Evolutionary conservation across 805 yeast genomes (phyloP).

Genomic region (Saturnispora dispora): DNA sequence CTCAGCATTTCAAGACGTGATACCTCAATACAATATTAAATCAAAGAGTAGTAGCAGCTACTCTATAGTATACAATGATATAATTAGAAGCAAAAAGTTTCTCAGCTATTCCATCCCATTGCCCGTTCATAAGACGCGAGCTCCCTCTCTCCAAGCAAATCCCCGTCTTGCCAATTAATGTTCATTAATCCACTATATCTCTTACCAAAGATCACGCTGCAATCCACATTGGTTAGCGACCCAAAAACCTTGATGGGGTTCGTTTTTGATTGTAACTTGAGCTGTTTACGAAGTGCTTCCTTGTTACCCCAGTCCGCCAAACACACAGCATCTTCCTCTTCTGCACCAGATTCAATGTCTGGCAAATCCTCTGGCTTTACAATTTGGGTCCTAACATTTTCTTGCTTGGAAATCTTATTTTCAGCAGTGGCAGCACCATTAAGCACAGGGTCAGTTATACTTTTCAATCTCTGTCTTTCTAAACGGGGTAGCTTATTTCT

Average conservation of each 20-base stretch:
- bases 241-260: constrained; percentile 25
- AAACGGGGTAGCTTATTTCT: neutral
- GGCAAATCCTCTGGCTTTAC: constrained; percentile 18
- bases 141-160: constrained; percentile 19
- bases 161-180: constrained; percentile 20
- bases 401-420: neutral
- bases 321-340: constrained; percentile 11
- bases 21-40: neutral
- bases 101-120: constrained; percentile 19
- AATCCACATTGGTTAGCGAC: constrained; percentile 14
- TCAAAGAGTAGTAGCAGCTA: neutral
- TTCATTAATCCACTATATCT: constrained; percentile 19
- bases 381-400: neutral
- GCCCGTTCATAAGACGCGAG: constrained; percentile 21
- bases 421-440: neutral
- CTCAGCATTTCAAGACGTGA: constrained; percentile 6
- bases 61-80: neutral
- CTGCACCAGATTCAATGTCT: constrained; percentile 15
- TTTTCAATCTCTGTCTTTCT: neutral
- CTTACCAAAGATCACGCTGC: constrained; percentile 19
- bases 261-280: constrained; percentile 15
- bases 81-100: neutral
- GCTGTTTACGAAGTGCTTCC: constrained; percentile 12
- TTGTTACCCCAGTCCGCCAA: constrained; percentile 22
- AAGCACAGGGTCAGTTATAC: neutral